Evolutionary conservation across 495 filamentous ascomycete genomes (phyloP).

Genomic region (Cercophora newfieldiana): DNA sequence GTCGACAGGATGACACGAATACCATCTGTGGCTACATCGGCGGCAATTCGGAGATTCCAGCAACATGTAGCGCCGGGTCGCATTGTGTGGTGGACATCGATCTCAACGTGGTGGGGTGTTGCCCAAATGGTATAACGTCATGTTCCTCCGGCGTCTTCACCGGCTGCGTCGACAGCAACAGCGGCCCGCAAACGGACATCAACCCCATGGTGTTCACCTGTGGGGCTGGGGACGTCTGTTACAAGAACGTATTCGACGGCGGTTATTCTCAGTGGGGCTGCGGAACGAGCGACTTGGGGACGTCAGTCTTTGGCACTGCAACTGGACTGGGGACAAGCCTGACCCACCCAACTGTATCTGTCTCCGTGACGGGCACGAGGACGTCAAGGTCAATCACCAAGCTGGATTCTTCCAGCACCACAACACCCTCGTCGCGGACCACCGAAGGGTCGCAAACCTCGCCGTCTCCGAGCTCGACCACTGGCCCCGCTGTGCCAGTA

Average conservation of each 20-base stretch:
- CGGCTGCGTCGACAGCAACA: conserved; percentile 49
- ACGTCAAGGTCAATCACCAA: conserved; percentile 22
- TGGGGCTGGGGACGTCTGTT: conserved; percentile 45
- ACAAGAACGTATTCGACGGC: conserved; percentile 48
- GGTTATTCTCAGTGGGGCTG: conserved; percentile 52
- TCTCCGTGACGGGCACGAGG: conserved; percentile 38
- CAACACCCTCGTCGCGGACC: conserved; percentile 19
- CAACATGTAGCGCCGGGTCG: conserved; percentile 50
- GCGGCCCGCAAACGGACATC: conserved; percentile 45
- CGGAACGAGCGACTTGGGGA: conserved; percentile 44
- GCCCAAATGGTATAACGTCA: conserved; percentile 43
- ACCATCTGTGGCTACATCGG: conserved; percentile 52
- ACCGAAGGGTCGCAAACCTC: conserved; percentile 22
- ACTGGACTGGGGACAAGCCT: conserved; percentile 35
- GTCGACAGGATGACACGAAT: conserved; percentile 38
- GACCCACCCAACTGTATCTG: conserved; percentile 30
- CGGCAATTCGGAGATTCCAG: conserved; percentile 43
- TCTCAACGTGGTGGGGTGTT: conserved; percentile 49
- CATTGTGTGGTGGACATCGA: conserved; percentile 50
- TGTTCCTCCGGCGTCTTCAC: conserved; percentile 52
- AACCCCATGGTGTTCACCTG: conserved; percentile 53
- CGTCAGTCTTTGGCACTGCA: conserved; percentile 43
- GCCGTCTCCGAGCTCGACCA: conserved; percentile 11
- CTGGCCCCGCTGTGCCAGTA: conserved; percentile 18
- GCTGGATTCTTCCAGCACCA: conserved; percentile 21